These are phyloP conservation scores for Paraurostyla sp. DNA, from an alignment of 73 alveolate genomes.

Conservation along the genomic window DNA sequence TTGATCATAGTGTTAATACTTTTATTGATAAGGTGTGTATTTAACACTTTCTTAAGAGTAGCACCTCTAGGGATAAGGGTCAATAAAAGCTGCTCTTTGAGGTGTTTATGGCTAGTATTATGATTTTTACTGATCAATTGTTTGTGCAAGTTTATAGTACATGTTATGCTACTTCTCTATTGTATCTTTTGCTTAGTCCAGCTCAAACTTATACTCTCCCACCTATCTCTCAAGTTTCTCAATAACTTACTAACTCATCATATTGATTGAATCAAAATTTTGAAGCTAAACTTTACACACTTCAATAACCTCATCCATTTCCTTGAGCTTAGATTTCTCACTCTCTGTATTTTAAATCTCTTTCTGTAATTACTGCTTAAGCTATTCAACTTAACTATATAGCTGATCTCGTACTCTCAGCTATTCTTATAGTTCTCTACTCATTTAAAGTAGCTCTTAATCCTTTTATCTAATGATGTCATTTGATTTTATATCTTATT, in stretches of 20 bases:
- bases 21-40: no score
- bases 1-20: no score
- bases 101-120: no score
- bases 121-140: not conserved
- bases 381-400: not conserved
- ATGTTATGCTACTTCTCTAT: slow-evolving; percentile 39
- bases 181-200: not conserved
- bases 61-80: no score
- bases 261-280: slow-evolving; percentile 7
- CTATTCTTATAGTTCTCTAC: slow-evolving; percentile 5
- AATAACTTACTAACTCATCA: slow-evolving; percentile 13
- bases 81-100: no score
- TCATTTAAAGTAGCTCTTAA: not conserved
- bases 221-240: slow-evolving; percentile 41
- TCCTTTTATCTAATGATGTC: not conserved
- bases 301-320: slow-evolving; percentile 40
- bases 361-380: not conserved
- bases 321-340: slow-evolving; percentile 1
- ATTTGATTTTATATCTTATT: not conserved
- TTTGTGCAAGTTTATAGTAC: slow-evolving; percentile 22
- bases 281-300: slow-evolving; percentile 17
- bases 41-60: no score
- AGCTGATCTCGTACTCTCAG: not conserved
- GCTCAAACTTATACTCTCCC: slow-evolving; percentile 23
- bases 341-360: not conserved